Evolutionary conservation across 1,139 yeast genomes (phyloP), one percentile per base, ranked within the genome.

Genomic region (Lodderomyces elongisporus): DNA sequence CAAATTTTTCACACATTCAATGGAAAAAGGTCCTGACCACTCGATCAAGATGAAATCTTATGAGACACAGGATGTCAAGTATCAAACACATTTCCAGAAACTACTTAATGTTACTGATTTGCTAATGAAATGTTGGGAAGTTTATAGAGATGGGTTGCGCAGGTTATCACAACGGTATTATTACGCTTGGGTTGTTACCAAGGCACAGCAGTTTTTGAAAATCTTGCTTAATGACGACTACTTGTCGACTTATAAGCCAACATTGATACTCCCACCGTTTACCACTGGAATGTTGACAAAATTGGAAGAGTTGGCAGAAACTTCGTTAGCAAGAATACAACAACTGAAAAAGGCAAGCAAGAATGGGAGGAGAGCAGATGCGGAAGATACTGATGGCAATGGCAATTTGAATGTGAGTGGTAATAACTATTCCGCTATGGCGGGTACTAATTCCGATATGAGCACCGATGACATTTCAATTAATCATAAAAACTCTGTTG

Each of bases 171-270:
- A 53, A 27, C 43, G 66, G 25, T 63, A 64, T 40, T 65, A 60
- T 41, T 59, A 60, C 39, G 63, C 69, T 1, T 62, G 69, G 59
- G 50, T 62, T 41, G 49, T 62, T 7, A 46, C 56, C 4, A 62
- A 62, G 37, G 60, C 61, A 2, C 58, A 56, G 21, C 44, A 52
- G 4, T 59, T 56, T 28, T 36, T 61, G 21, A 35, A 51, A 31
- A 49, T 48, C 13, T 37, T 54, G 3, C 35, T 58, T 4, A 46
- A 52, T 10, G 51, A 58, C 22, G 25, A 47, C 17, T 39, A 41
- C 32, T 56, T 55, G 36, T 43, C 43, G 18, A 39, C 37, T 13
- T 44, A 46, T 17, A 32, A 37, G 15, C 43, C 45, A 6, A 30
- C 37, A 13, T 37, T 32, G 22, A 24, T 39, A 14, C 26, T 37